Evolutionary conservation across 257 asterid species (phyloP).

Genomic region (Oldenlandia corymbosa): DNA sequence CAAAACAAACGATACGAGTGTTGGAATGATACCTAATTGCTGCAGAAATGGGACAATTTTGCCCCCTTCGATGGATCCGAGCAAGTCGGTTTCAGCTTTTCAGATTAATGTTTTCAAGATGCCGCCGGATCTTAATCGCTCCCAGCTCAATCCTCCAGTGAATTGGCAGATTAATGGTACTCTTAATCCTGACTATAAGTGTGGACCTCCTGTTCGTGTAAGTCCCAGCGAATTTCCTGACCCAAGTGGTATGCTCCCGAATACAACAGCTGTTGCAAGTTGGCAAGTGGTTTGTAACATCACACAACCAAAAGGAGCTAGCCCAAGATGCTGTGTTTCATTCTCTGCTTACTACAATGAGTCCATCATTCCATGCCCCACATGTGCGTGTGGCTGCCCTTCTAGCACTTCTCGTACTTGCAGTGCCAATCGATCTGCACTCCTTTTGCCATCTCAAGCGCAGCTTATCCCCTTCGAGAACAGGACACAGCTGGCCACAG

Average conservation of each 20-base stretch:
- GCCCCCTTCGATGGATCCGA: constrained; percentile 89
- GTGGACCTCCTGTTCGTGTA: constrained; percentile 84
- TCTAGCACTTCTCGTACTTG: constrained; percentile 37
- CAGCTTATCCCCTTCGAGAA: constrained; percentile 74
- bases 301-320: constrained; percentile 51
- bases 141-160: constrained; percentile 67
- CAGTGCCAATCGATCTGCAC: constrained; percentile 51
- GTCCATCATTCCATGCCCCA: constrained; percentile 76
- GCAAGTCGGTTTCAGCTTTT: constrained; percentile 72
- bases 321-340: constrained; percentile 86
- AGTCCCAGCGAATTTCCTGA: constrained; percentile 69
- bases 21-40: constrained; percentile 81
- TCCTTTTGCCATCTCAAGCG: constrained; percentile 80
- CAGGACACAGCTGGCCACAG: constrained; percentile 42
- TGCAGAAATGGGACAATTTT: constrained; percentile 88
- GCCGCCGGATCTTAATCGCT: constrained; percentile 87
- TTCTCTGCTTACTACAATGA: constrained; percentile 89
- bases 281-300: constrained; percentile 97
- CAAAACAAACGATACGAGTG: constrained; percentile 56
- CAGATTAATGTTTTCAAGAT: constrained; percentile 80
- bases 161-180: constrained; percentile 69
- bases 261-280: constrained; percentile 58
- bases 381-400: constrained; percentile 88
- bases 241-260: constrained; percentile 45
- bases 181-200: constrained; percentile 73